Base-by-base conservation (phyloP, 2,329 filamentous ascomycete genomes). In the Venturia oleaginea region DNA sequence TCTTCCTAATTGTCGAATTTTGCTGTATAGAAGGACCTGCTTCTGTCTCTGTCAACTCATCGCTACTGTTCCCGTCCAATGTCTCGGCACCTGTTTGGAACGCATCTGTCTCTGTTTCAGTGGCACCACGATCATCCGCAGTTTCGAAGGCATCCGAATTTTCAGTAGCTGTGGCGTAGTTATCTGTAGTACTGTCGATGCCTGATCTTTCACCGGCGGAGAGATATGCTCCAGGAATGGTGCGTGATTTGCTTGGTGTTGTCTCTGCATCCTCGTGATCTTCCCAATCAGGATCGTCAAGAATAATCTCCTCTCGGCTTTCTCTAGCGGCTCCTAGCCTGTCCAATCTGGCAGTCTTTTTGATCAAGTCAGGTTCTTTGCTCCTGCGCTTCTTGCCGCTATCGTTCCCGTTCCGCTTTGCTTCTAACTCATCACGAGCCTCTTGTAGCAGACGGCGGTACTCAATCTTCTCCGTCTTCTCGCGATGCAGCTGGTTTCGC, bases 391-490 rank as follows among this genome's bases (percentile, higher is more conserved):
- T 81, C 76, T 85, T 86, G 59, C 77, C 76, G 67, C 76, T 80
- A 51, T 75, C 79, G 30, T 27, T 30, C 17, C 61, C 64, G n/a
- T 59, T 63, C 59, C 84, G 81, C 66, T 86, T 84, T 59, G 85
- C 77, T 75, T 91, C 94, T 34, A 99, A 79, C 71, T 99, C 94
- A 73, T 99, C 94, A 42, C 92, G 87, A 30, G 93, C 89, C 71
- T 99, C 94, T 77, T 97, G 93, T 37, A 97, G 84, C 84, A 99
- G 91, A 66, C 93, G 89, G 77, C 91, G 92, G 63, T 97, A 84
- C 76, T 99, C 94, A 34, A 97, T 84, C 80, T 97, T 99, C 76
- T 99, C 94, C 0, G 93, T 97, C 86, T 97, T 99, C 76, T 99
- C 94, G 40, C 94, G 89, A 75, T 99, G 93, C 59, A 97, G 90